A percentile compares a stretch with the other conserved stretches of the same genome.
Conservation (phyloP, 306 rosid genomes). For the Oxytropis ochrocephala region DNA sequence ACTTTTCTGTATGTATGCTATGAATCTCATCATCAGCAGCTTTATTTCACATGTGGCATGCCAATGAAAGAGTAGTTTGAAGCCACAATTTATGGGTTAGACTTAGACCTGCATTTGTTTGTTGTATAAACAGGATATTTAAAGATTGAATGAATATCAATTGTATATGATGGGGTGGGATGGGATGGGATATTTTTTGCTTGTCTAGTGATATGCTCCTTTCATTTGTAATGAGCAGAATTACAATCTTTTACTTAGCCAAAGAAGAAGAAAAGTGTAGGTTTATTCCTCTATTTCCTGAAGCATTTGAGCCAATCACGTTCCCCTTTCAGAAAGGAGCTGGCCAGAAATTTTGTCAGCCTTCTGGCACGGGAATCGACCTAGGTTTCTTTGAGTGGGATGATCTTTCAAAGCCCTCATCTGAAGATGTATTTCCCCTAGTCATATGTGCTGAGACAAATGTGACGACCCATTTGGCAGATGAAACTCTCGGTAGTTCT, state of each 20-base stretch:
- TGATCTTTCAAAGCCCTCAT: conserved; percentile 71
- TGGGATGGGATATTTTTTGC: not conserved
- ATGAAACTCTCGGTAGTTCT: conserved; percentile 29
- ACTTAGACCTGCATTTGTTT: not conserved
- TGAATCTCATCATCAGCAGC: not conserved
- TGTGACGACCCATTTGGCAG: conserved; percentile 28
- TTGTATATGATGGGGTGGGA: not conserved
- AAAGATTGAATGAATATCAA: not conserved
- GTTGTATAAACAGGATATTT: not conserved
- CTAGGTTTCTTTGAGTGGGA: conserved; percentile 85
- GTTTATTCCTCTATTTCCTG: conserved; percentile 62
- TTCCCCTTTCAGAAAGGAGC: conserved; percentile 71
- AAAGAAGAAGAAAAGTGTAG: conserved; percentile 78
- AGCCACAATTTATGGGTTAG: not conserved
- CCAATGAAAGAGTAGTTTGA: not conserved
- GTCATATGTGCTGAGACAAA: conserved; percentile 73
- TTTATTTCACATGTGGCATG: not conserved
- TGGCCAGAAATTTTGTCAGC: conserved; percentile 74
- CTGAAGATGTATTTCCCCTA: conserved; percentile 66
- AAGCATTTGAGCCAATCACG: conserved; percentile 53
- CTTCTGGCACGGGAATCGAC: conserved; percentile 90
- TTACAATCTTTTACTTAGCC: conserved; percentile 77
- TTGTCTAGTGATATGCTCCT: conserved; percentile 10
- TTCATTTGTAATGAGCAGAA: conserved; percentile 42
- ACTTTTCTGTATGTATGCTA: not conserved